phyloP scores from a whole-genome alignment of 352 stramenopile genomes.

The Globisporangium rhizosaccharum region DNA sequence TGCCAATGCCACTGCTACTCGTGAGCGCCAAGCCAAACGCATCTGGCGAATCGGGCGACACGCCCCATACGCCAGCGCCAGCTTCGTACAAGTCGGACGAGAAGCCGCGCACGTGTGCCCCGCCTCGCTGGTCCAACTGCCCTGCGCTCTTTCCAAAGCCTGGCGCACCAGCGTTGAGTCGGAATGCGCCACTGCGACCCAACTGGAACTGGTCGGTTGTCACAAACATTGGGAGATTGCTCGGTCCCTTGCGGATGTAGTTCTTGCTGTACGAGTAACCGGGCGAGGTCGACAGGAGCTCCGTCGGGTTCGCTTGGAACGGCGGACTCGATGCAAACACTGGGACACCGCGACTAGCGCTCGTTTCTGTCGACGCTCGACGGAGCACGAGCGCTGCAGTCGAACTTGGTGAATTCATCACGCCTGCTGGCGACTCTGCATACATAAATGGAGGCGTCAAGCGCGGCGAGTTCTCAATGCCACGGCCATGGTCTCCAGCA shows the following conservation, averaged over 20 bases:
- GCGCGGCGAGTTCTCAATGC: conserved; percentile 17
- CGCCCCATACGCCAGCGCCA: conserved; percentile 47
- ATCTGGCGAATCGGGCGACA: conserved; percentile 64
- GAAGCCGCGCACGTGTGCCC: conserved; percentile 35
- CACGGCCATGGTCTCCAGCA: not conserved
- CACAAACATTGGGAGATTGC: conserved; percentile 45
- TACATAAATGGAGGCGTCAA: conserved; percentile 34
- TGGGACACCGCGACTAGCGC: conserved; percentile 14
- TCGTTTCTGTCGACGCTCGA: conserved; percentile 5
- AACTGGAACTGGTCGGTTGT: conserved; percentile 50
- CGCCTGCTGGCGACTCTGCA: not conserved
- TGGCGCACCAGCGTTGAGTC: conserved; percentile 3
- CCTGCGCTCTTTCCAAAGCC: conserved; percentile 14
- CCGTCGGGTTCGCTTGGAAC: conserved; percentile 61
- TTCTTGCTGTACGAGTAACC: conserved; percentile 74
- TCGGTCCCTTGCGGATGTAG: conserved; percentile 36
- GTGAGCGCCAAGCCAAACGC: conserved; percentile 52
- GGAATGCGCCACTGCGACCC: conserved; percentile 12
- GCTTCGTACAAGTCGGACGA: conserved; percentile 61
- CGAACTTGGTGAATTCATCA: conserved; percentile 1
- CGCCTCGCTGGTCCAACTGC: not conserved
- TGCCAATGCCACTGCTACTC: conserved; percentile 12
- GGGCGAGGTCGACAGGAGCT: conserved; percentile 66
- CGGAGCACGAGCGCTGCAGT: conserved; percentile 20
- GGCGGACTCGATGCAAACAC: conserved; percentile 46